Conservation (phyloP, 768 basidiomycete genomes). For the Pleurotus pulmonarius region DNA sequence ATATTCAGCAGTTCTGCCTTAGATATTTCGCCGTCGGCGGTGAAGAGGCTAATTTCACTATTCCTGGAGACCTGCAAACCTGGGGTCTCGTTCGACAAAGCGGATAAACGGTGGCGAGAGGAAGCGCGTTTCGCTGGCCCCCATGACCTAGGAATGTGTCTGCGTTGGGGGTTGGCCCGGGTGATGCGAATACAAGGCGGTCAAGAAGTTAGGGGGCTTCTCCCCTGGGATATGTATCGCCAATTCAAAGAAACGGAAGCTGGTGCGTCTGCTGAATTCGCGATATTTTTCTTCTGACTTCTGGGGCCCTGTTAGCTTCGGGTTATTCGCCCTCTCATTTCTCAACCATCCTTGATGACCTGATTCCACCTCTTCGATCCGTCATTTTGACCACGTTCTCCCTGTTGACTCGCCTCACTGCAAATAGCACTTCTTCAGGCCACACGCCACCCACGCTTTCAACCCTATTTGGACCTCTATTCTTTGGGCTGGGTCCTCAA, state of each 20-base stretch:
- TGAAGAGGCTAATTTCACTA: constrained; percentile 72
- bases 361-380: constrained; percentile 51
- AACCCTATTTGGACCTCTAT: constrained; percentile 81
- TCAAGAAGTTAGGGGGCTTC: constrained; percentile 74
- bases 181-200: constrained; percentile 69
- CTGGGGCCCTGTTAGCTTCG: constrained; percentile 35
- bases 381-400: constrained; percentile 70
- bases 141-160: constrained; percentile 86
- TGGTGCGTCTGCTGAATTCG: constrained; percentile 41
- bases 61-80: constrained; percentile 66
- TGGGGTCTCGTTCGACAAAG: constrained; percentile 30
- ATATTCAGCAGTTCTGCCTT: constrained; percentile 88
- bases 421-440: constrained; percentile 80
- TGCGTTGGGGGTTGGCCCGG: constrained; percentile 89
- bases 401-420: constrained; percentile 79
- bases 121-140: constrained; percentile 83
- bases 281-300: constrained; percentile 9
- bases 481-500: constrained; percentile 75
- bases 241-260: constrained; percentile 82
- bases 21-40: constrained; percentile 72
- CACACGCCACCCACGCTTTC: constrained; percentile 90
- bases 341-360: constrained; percentile 54
- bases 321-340: constrained; percentile 75
- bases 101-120: constrained; percentile 63
- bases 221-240: constrained; percentile 82